Evolutionary conservation across 78 protist species (phyloP), one percentile per base, ranked within the genome.

Genomic region (Monosiga brevicollis): DNA sequence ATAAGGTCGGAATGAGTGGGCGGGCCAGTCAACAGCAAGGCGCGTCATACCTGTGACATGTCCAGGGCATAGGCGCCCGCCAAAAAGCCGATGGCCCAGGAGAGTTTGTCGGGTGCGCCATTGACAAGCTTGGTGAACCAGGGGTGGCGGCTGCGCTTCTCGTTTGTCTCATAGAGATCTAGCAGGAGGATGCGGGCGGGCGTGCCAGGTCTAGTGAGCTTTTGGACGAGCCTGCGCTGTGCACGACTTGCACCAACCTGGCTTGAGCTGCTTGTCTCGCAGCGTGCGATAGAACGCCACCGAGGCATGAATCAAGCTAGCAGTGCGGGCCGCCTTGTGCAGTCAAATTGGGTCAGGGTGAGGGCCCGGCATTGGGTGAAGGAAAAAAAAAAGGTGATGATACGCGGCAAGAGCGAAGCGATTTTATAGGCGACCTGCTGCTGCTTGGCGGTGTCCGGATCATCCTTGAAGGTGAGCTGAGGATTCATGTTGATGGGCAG

Each of bases 401-500:
- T n/a, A n/a, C n/a, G n/a, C n/a, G n/a, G n/a, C n/a, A n/a, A n/a
- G n/a, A n/a, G n/a, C n/a, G n/a, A n/a, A n/a, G n/a, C n/a, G n/a
- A n/a, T n/a, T n/a, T n/a, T n/a, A n/a, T n/a, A n/a, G n/a, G n/a
- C n/a, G n/a, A n/a, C 26, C 54, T 85, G 88, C 74, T 26, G 42
- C 37, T 36, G 43, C 49, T 73, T 36, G 34, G 10, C 62, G 26
- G 79, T 41, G 23, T 32, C 55, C 32, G 84, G 79, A 32, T 86
- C 89, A 41, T 34, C 71, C 26, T 42, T 15, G 81, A 72, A 43
- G n/a, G 55, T 55, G 11, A 80, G 0, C 41, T 29, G 75, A 43
- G 85, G 84, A 77, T 86, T 86, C 25, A 41, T 24, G 89, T 86
- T 38, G 54, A 80, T 36, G 26, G 81, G 75, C 25, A 86, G 73